Evolutionary conservation across 306 rosid genomes (phyloP), one percentile per base, ranked within the genome.

Genomic region (Glycine latifolia): DNA sequence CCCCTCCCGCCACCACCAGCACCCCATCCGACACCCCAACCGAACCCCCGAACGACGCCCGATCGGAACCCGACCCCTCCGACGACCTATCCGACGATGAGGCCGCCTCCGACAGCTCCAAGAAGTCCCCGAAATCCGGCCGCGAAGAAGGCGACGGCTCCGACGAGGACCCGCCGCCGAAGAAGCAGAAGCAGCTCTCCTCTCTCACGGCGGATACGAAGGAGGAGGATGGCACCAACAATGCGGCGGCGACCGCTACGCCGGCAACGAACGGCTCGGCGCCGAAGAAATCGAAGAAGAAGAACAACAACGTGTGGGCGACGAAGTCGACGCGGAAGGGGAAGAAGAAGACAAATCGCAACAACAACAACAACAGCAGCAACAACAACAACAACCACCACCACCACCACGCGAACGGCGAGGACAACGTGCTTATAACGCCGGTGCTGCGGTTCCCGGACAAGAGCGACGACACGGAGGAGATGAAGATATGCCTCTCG

Each of bases 261-360:
- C 60, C 50, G 14, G 67, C 69, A 26, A 26, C 31, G 9, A 63
- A 55, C 4, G 81, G 83, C 16, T 50, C 92, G 0, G 84, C 89
- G 47, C 82, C 90, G 6, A 93, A 95, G 90, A 93, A 93, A 78
- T 89, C 97, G 20, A 95, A 95, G 96, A 95, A 95, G 89, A 95
- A 95, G 77, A 93, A 59, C 78, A 93, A 89, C 67, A 93, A 95
- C 35, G 99, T 95, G 31, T 95, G 98, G 98, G 94, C 77, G 16
- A 95, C 98, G 2, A 95, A 93, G 76, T 95, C 99, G 37, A 92
- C 94, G 58, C 84, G 89, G 65, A 95, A 95, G 71, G 93, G 97
- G 73, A 95, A 95, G 79, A 95, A 95, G 91, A 95, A 95, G 88
- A 93, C 26, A 49, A 95, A 93, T 71, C 44, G 44, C 69, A 87